Percentiles rank a stretch among this genome's conserved stretches.
phyloP scores from a whole-genome alignment of 2,329 filamentous ascomycete species.

The Trichophyton benhamiae region DNA sequence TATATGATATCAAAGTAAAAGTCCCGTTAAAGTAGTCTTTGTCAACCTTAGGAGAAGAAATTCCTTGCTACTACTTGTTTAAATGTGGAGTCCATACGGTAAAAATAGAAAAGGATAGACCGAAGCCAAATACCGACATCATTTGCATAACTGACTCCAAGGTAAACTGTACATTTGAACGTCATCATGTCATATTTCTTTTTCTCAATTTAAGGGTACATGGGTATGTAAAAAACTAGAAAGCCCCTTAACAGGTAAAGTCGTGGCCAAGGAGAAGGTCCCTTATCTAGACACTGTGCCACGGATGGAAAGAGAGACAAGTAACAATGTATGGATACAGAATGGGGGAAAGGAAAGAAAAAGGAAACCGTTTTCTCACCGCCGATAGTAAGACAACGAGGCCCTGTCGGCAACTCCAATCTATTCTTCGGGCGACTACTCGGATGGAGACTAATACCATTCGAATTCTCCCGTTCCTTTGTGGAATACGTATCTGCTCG shows the following conservation, averaged over 20 bases:
- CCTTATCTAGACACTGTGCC: neutral
- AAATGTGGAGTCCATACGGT: too few relatives aligned
- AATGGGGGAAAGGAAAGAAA: neutral
- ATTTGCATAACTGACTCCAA: neutral
- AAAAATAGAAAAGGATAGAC: too few relatives aligned
- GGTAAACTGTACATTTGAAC: neutral
- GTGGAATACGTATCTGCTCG: conserved; percentile 72
- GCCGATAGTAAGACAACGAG: neutral
- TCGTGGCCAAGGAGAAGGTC: neutral
- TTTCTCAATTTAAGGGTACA: conserved; percentile 2
- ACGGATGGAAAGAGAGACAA: neutral
- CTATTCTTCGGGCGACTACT: conserved; percentile 1
- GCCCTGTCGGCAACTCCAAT: neutral
- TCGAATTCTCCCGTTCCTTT: conserved; percentile 96
- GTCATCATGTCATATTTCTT: neutral
- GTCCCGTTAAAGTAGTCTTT: too few relatives aligned
- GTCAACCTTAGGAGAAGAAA: too few relatives aligned
- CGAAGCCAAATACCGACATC: neutral
- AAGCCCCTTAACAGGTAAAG: neutral
- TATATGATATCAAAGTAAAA: neutral
- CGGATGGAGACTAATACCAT: conserved; percentile 47
- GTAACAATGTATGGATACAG: neutral
- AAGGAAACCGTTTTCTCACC: neutral
- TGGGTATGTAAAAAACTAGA: neutral
- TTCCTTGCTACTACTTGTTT: too few relatives aligned